phyloP scores from a whole-genome alignment of 2,329 filamentous ascomycete species.

The Ramularia endophylla region DNA sequence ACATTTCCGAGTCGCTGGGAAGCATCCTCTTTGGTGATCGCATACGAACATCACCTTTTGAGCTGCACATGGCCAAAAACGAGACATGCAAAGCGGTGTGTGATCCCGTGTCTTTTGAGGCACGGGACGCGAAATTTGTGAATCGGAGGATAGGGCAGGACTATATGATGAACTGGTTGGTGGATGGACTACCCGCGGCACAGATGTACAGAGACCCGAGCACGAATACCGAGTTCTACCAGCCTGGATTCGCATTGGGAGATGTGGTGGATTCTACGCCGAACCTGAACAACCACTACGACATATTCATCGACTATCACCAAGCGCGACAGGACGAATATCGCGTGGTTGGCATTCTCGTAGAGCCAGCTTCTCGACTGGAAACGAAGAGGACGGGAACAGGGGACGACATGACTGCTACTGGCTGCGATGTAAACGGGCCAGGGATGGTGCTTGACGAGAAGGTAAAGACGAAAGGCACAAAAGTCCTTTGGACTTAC shows the following conservation, averaged over 20 bases:
- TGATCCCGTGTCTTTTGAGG: constrained; percentile 57
- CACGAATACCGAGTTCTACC: constrained; percentile 77
- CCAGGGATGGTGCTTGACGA: constrained; percentile 60
- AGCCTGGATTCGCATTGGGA: constrained; percentile 76
- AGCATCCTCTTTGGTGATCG: constrained; percentile 97
- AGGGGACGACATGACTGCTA: constrained; percentile 38
- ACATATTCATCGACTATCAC: constrained; percentile 91
- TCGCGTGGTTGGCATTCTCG: constrained; percentile 85
- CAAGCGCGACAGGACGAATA: constrained; percentile 66
- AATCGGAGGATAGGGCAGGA: constrained; percentile 76
- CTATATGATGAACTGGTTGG: constrained; percentile 91
- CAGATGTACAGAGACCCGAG: constrained; percentile 72
- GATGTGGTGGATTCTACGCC: constrained; percentile 51
- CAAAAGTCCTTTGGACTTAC: constrained; percentile 77
- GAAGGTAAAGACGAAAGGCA: constrained; percentile 43
- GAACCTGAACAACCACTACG: constrained; percentile 87
- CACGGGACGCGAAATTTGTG: constrained; percentile 67
- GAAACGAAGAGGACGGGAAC: constrained; percentile 50
- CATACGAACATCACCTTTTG: constrained; percentile 93
- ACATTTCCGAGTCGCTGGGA: constrained; percentile 82
- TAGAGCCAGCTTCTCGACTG: constrained; percentile 69
- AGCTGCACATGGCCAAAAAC: constrained; percentile 79
- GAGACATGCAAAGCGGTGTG: constrained; percentile 84
- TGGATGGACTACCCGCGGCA: constrained; percentile 88
- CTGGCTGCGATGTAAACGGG: constrained; percentile 58